Base-by-base conservation (phyloP, 1,284 basidiomycete species). In the Tranzscheliella williamsii region DNA sequence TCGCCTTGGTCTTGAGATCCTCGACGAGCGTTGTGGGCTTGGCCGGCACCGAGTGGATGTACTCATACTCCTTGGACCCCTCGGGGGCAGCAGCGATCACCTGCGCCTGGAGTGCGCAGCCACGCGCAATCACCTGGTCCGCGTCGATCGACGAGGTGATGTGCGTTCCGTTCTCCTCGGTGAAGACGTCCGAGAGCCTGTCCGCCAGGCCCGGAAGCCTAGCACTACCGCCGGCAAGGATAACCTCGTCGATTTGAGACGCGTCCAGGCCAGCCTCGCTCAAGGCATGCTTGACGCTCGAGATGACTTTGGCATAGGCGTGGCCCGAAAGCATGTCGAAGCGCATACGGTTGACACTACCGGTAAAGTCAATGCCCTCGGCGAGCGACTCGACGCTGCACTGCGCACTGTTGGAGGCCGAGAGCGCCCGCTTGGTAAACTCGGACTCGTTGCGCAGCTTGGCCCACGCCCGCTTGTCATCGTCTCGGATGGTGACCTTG, bases 361-460 rank as follows among this genome's bases (percentile, higher is more conserved):
- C 87, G 11, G 89, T 92, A 74, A 89, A 92, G 80, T 98, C 95
- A 44, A 90, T 78, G 9, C 95, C 94, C 61, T 95, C 93, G 78
- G 95, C 94, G 62, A 98, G 83, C 2, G 88, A 90, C 81, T 98
- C 93, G 66, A 98, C 89, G 32, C 81, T 82, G 80, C 91, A 93
- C 16, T 89, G 90, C 5, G 93, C 93, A 32, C 89, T 88, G 13
- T 88, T 84, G 29, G 88, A 89, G 0, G 94, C 94, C 40, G 86
- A 88, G 58, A 98, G 83, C 0, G 91, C 92, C 63, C 92, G 87
- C 80, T 98, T 98, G 31, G 92, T 94, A 78, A 93, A 87, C 78
- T 97, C 93, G 52, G 95, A 85, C 16, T 93, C 91, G 41, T 97
- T 86, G 22, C 89, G 84, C 31, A 98, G 85, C 79, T 95, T 96